Base-by-base conservation (phyloP, 1,139 yeast species). In the Lizanozyma gosingica region DNA sequence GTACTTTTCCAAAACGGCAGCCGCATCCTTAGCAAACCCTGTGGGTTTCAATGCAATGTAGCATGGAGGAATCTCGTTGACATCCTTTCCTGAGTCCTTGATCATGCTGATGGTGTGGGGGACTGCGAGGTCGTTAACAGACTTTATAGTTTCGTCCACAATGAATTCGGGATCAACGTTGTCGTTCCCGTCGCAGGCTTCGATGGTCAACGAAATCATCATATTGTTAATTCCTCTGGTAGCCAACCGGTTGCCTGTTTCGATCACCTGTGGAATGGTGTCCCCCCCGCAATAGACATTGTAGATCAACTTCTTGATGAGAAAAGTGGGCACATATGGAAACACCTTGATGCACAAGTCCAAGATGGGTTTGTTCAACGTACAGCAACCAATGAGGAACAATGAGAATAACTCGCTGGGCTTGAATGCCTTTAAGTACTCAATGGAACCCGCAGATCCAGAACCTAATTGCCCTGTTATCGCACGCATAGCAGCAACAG, bases 1-100 rank as follows among this genome's bases (percentile, higher is more conserved):
- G 62, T 67, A 85, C 63, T 86, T 71, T 46, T 71, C 67, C 53
- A 90, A 71, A n/a, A 83, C 83, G 33, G 76, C 72, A 15, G 84
- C 84, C 1, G 96, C 94, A 59, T 83, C 76, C 40, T 76, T 68
- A 47, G 86, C 78, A 51, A 90, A 73, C 1, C 97, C 97, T 16
- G 97, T 86, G 40, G 97, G 97, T 64, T 92, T 92, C 57, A 92
- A 71, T 2, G 96, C 98, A 45, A 87, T 83, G 56, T 83, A 83
- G 35, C 90, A 88, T 16, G 86, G 83, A 39, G 85, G 94, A 51
- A 75, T 73, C 36, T 72, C 68, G 59, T 83, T 82, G 53, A 85
- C 73, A 44, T 67, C 67, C 41, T 62, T 63, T 4, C 71, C 67
- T 9, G 66, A 58, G 18, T 58, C 53, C 39, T 65, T 59, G 43